Base-by-base conservation (phyloP, 2,329 filamentous ascomycete genomes). In the Beauveria medogensis region DNA sequence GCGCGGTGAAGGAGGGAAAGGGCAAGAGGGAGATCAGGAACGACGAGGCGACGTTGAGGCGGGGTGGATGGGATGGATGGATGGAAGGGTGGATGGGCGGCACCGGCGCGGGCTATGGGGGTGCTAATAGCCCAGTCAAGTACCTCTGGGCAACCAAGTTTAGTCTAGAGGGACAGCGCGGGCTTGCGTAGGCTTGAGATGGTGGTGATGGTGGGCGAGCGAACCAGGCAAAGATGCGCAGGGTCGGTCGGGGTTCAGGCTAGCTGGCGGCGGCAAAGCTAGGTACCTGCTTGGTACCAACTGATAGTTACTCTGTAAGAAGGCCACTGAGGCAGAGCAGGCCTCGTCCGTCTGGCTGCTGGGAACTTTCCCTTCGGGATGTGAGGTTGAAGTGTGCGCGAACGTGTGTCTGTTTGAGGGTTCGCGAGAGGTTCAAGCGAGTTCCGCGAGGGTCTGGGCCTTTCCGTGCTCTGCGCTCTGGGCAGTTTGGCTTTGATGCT, bases 41-140 rank as follows among this genome's bases (percentile, higher is more conserved):
- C 65, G 64, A 61, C 51, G 64, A 63, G 66, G 68, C 65, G 68
- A 70, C 68, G 68, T 55, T 65, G 65, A 69, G 68, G 69, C 68
- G 68, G 68, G 68, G 69, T 66, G 68, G 64, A 62, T 59, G 62
- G 64, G 65, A 66, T 62, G 64, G 62, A 66, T 64, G 69, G 67
- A 66, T 47, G 53, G 60, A 26, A 30, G 61, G 51, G 51, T 44
- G 61, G 37, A 50, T 58, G 40, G 46, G 54, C 34, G 37, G 53
- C 53, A 40, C 26, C 37, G 40, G 48, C 22, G 43, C 18, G 30
- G 50, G 30, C 60, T 53, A 41, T 50, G 24, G 55, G 55, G 47
- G 46, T 58, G 22, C 41, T 51, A 22, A 34, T 57, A 34, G 20
- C 44, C 43, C 28, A 34, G 46, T 12, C 54, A 56, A 55, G 53